phyloP scores from a whole-genome alignment of 2,329 filamentous ascomycete genomes.

The Podosphaera aphanis region DNA sequence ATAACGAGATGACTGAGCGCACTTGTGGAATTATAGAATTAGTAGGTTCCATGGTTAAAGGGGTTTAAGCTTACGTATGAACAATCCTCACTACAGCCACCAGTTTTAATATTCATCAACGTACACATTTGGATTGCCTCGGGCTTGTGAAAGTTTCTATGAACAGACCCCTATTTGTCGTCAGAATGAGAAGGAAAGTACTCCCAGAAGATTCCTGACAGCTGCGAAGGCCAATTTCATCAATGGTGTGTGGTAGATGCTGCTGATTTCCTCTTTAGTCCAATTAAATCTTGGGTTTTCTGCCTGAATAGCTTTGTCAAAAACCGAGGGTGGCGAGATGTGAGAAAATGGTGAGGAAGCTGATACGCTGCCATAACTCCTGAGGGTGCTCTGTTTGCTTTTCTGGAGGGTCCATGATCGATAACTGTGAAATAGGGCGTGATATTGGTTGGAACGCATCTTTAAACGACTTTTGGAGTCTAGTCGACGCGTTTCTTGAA shows the following conservation, averaged over 20 bases:
- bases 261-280: slow-evolving; percentile 59
- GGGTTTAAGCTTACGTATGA: slow-evolving; percentile 31
- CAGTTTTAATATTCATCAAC: slow-evolving; percentile 90
- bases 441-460: background rate
- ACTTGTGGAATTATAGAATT: slow-evolving; percentile 17
- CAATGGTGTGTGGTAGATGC: slow-evolving; percentile 61
- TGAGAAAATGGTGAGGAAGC: slow-evolving; percentile 3
- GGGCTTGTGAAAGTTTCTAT: slow-evolving; percentile 68
- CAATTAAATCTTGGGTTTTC: slow-evolving; percentile 44
- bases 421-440: background rate
- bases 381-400: slow-evolving; percentile 3
- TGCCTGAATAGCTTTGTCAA: slow-evolving; percentile 30
- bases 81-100: slow-evolving; percentile 79
- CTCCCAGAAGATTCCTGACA: slow-evolving; percentile 22
- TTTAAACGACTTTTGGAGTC: background rate
- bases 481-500: no score
- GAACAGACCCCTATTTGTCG: slow-evolving; percentile 39
- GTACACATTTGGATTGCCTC: slow-evolving; percentile 77
- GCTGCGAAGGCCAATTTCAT: slow-evolving; percentile 57
- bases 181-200: background rate
- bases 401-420: slow-evolving; percentile 3
- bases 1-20: slow-evolving; percentile 69
- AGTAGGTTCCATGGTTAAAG: background rate
- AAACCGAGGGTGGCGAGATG: slow-evolving; percentile 3
- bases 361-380: slow-evolving; percentile 9